Evolutionary conservation across 2,329 filamentous ascomycete genomes (phyloP), one percentile per base, ranked within the genome.

Genomic region (Lecanicillium sp.): DNA sequence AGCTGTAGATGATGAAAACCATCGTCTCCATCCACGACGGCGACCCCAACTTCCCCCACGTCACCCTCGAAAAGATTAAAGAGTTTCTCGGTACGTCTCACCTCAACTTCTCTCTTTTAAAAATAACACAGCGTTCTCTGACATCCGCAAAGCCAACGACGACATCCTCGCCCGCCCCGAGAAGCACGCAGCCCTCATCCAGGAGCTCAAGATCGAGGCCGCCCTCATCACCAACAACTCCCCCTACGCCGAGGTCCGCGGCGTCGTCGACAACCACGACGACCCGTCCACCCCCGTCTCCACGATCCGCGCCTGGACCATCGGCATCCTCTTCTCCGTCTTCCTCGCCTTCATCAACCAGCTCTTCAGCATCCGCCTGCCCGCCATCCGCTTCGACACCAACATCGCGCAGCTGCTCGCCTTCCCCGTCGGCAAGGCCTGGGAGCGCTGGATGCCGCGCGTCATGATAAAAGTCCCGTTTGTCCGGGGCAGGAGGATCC

Each of bases 31-130:
- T 69, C 39, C 68, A 71, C 53, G 61, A 67, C 49, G 61, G 62
- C 37, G 70, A 72, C 51, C 69, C 68, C 36, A 72, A 72, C 58
- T 72, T 72, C 48, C 65, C 69, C 2, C 57, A 62, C 43, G 49
- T 52, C 26, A 64, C 68, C 39, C 57, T 71, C 20, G 56, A 67
- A 39, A 63, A 61, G 40, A 67, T 70, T 37, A 59, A 61, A 29
- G 56, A 58, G 8, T 71, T 72, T 51, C 55, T 70, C 19, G 51
- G 57, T 57, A 33, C 35, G 56, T 36, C 12, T 5, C 23, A n/a
- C 39, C n/a, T n/a, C n/a, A n/a, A 27, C 20, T 8, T 8, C 14
- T 8, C 21, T 14, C n/a, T n/a, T n/a, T n/a, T n/a, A n/a, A n/a
- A n/a, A n/a, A n/a, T n/a, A n/a, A n/a, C n/a, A n/a, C n/a, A n/a